Evolutionary conservation across 257 asterid genomes (phyloP), one percentile per base, ranked within the genome.

Genomic region (Craterostigma plantagineum): DNA sequence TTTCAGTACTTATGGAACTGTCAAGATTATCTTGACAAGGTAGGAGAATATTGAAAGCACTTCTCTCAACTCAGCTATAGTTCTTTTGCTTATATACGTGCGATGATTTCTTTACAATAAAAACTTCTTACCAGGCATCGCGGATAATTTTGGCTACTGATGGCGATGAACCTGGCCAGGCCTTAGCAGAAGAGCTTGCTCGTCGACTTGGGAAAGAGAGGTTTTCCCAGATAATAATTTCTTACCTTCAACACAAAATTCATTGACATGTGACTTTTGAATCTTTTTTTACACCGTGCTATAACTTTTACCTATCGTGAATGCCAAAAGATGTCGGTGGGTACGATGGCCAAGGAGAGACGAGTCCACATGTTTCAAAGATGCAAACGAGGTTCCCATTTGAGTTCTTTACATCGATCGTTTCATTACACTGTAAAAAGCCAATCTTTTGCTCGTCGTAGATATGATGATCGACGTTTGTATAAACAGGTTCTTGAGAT

Each of bases 141-240:
- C 72, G 85, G 23, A 68, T 80, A 47, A 67, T 80, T 51, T 64
- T 80, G 62, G 85, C 93, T 55, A 73, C 85, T 27, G 93, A 80
- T 60, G 58, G 69, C 16, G 93, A 80, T 73, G 11, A 51, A 62
- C 85, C 82, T 4, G 91, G 93, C 37, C 73, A 65, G 46, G 77
- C 76, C 55, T 67, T 81, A 61, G 81, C 94, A 11, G 76, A 77
- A 58, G 87, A 74, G 69, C 83, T 81, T 49, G 69, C 83, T 42
- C 81, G 92, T 27, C 87, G 92, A 49, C 67, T 81, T 44, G 94
- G 92, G 41, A 71, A 50, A 57, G 87, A 69, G 54, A 81, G 93
- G 86, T 73, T 2, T 6, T n/a, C n/a, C n/a, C n/a, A n/a, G 30
- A 23, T 23, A 6, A 23, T 2, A 23, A n/a, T n/a, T n/a, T n/a